A percentile compares a stretch with the other conserved stretches of the same genome.
Evolutionary conservation across 2,329 filamentous ascomycete species (phyloP).

Genomic region (Penicillium sp.): DNA sequence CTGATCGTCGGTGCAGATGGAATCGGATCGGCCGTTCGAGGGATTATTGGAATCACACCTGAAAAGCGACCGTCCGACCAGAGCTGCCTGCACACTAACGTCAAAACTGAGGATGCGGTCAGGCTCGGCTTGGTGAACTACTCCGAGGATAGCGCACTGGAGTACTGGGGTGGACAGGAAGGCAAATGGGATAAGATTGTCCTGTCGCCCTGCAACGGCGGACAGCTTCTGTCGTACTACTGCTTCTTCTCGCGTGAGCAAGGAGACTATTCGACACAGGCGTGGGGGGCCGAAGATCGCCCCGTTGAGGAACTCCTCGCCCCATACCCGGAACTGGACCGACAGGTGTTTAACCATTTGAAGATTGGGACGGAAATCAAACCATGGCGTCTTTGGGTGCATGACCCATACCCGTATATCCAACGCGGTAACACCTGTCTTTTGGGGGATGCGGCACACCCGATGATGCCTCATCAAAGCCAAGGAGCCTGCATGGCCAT

Average conservation of each 20-base stretch:
- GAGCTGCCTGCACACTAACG: constrained; percentile 64
- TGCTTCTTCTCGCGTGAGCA: constrained; percentile 64
- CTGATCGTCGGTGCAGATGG: constrained; percentile 64
- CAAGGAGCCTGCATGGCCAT: constrained; percentile 69
- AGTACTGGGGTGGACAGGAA: constrained; percentile 65
- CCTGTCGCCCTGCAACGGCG: constrained; percentile 65
- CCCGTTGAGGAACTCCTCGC: constrained; percentile 59
- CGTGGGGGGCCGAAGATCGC: constrained; percentile 54
- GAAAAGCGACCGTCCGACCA: constrained; percentile 59
- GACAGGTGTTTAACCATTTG: constrained; percentile 56
- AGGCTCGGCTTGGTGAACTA: constrained; percentile 62
- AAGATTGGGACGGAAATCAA: constrained; percentile 61
- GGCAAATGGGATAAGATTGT: constrained; percentile 69
- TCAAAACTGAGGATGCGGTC: constrained; percentile 59
- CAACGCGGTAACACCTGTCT: constrained; percentile 54
- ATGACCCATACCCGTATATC: constrained; percentile 60
- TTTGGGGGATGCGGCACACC: constrained; percentile 65
- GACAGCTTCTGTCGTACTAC: constrained; percentile 65
- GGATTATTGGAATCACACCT: constrained; percentile 61
- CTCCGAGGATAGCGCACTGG: constrained; percentile 57
- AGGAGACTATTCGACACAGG: constrained; percentile 60
- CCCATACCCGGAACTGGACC: constrained; percentile 60
- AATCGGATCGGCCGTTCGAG: constrained; percentile 63
- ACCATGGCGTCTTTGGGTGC: constrained; percentile 65
- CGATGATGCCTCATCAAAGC: constrained; percentile 68